These are phyloP conservation scores for Mucor racemosus DNA, from an alignment of 371 early-diverging fungal genomes.

Conservation along the genomic window DNA sequence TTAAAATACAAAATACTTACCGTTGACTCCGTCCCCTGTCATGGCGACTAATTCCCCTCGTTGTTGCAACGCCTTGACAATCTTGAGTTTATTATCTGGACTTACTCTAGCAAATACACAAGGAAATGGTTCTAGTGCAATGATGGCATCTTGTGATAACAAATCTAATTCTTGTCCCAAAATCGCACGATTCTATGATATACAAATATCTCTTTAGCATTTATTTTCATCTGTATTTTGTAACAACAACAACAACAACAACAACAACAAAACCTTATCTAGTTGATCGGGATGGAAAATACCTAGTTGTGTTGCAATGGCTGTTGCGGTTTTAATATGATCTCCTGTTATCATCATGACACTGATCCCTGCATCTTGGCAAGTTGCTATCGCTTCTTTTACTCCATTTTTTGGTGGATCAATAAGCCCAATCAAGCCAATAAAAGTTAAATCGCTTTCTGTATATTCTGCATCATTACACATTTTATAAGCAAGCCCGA, in stretches of 20 bases:
- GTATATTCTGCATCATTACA: constrained; percentile 24
- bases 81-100: constrained; percentile 94
- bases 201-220: background rate
- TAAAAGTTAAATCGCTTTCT: constrained; percentile 76
- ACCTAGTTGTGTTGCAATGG: constrained; percentile 77
- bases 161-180: constrained; percentile 85
- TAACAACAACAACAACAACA: too few relatives aligned
- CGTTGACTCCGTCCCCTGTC: background rate
- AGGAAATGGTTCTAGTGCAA: constrained; percentile 78
- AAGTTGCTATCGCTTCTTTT: constrained; percentile 57
- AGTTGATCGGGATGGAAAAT: constrained; percentile 63
- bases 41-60: constrained; percentile 64
- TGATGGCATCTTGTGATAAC: constrained; percentile 78
- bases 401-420: constrained; percentile 88
- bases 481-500: background rate
- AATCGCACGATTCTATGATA: constrained; percentile 66
- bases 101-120: constrained; percentile 91
- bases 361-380: constrained; percentile 81
- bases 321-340: constrained; percentile 87
- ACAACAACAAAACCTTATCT: constrained; percentile 12
- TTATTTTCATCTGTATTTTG: background rate
- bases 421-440: constrained; percentile 89
- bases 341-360: constrained; percentile 96
- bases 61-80: constrained; percentile 88
- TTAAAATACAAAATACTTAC: too few relatives aligned